phyloP scores from a whole-genome alignment of 306 rosid species.

The Vigna unguiculata region DNA sequence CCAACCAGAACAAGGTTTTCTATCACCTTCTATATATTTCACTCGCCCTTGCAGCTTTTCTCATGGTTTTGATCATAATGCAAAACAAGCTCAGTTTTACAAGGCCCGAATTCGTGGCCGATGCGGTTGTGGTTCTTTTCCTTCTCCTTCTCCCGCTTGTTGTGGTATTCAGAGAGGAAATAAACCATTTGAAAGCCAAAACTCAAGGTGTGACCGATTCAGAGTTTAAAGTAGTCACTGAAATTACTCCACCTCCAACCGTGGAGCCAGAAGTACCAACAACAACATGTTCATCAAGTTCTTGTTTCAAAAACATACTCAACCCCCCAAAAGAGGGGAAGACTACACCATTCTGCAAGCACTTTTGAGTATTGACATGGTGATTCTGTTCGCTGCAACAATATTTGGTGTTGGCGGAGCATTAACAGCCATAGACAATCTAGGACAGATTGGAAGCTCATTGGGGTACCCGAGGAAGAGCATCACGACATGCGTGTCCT shows the following conservation, averaged over 20 bases:
- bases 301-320: constrained; percentile 47
- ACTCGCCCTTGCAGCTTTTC: constrained; percentile 67
- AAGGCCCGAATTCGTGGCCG: constrained; percentile 42
- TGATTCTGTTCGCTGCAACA: constrained; percentile 56
- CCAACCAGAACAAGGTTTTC: constrained; percentile 55
- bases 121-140: constrained; percentile 49
- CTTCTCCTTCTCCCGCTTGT: constrained; percentile 62
- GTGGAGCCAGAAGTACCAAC: not conserved
- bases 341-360: constrained; percentile 78
- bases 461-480: constrained; percentile 62
- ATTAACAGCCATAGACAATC: constrained; percentile 71
- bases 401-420: constrained; percentile 70
- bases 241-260: constrained; percentile 30
- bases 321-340: constrained; percentile 75
- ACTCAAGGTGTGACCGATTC: constrained; percentile 6
- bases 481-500: constrained; percentile 69
- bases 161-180: constrained; percentile 58
- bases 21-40: constrained; percentile 60
- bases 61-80: constrained; percentile 61
- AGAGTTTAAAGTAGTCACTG: constrained; percentile 38
- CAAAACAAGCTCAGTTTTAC: constrained; percentile 54
- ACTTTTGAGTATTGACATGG: constrained; percentile 72
- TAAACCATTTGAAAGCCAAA: constrained; percentile 43
- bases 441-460: constrained; percentile 76
- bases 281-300: not conserved